phyloP scores from a whole-genome alignment of 2,329 filamentous ascomycete genomes.

The Albifimbria verrucaria region DNA sequence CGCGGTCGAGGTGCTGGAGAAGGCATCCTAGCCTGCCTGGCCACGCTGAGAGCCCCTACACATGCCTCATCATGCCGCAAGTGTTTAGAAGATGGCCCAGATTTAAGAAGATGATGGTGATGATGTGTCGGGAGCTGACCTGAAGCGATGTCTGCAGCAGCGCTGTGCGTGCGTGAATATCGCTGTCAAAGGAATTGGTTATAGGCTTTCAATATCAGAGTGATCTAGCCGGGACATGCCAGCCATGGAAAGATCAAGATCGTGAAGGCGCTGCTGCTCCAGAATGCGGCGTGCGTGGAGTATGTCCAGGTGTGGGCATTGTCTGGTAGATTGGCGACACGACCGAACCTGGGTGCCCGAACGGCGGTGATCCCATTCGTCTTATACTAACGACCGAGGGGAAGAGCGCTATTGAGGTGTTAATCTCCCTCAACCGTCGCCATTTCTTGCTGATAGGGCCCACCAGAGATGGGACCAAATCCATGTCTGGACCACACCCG shows the following conservation, averaged over 20 bases:
- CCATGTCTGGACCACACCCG: no score
- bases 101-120: constrained; percentile 76
- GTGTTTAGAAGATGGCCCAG: constrained; percentile 66
- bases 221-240: constrained; percentile 52
- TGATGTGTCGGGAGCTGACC: constrained; percentile 63
- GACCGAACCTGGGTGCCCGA: constrained; percentile 45
- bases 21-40: constrained; percentile 86
- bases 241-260: constrained; percentile 53
- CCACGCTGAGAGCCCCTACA: constrained; percentile 73
- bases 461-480: not conserved
- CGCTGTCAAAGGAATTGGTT: constrained; percentile 50
- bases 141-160: constrained; percentile 26
- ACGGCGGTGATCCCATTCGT: constrained; percentile 51
- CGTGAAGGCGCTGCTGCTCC: constrained; percentile 50
- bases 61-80: constrained; percentile 55
- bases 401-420: not conserved
- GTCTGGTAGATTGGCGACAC: constrained; percentile 51
- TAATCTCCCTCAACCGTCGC: not conserved
- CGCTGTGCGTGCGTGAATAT: constrained; percentile 47
- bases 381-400: not conserved
- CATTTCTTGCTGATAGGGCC: not conserved
- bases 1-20: constrained; percentile 74
- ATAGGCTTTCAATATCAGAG: constrained; percentile 52
- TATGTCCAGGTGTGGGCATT: constrained; percentile 37
- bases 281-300: constrained; percentile 26